phyloP scores from a whole-genome alignment of 2,329 filamentous ascomycete genomes.

The Emergomyces orientalis region DNA sequence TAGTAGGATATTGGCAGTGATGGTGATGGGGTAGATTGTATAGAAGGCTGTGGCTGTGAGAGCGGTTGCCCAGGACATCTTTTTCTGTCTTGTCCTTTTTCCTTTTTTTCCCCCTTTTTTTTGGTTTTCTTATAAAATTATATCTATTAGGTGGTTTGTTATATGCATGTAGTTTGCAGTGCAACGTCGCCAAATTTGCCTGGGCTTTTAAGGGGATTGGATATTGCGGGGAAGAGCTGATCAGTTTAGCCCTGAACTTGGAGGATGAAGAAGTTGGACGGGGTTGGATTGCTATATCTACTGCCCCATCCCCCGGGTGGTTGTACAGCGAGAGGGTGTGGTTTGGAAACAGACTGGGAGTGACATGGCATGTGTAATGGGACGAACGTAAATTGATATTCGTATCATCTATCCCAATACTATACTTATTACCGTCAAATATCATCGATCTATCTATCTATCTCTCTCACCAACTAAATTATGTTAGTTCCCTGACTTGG shows the following conservation, averaged over 20 bases:
- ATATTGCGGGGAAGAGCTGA: not conserved
- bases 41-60: slow-evolving; percentile 28
- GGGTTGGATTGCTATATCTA: not conserved
- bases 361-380: not conserved
- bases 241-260: not conserved
- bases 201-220: not conserved
- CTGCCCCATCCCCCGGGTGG: not conserved
- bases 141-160: not conserved
- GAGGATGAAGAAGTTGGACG: not conserved
- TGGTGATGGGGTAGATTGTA: slow-evolving; percentile 30
- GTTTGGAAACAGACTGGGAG: not conserved
- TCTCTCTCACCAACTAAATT: no score
- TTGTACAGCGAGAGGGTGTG: not conserved
- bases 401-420: no score
- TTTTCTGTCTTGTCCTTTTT: slow-evolving; percentile 4
- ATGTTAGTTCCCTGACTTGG: no score
- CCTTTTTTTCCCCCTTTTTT: no score
- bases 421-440: no score
- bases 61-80: slow-evolving; percentile 14
- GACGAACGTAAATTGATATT: no score
- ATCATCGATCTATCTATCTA: no score
- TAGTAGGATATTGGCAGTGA: slow-evolving; percentile 32
- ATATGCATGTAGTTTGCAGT: not conserved
- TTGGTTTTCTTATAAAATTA: not conserved
- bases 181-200: not conserved